These are phyloP conservation scores for Babesia gibsoni DNA, from an alignment of 169 alveolate species.

Conservation along the genomic window DNA sequence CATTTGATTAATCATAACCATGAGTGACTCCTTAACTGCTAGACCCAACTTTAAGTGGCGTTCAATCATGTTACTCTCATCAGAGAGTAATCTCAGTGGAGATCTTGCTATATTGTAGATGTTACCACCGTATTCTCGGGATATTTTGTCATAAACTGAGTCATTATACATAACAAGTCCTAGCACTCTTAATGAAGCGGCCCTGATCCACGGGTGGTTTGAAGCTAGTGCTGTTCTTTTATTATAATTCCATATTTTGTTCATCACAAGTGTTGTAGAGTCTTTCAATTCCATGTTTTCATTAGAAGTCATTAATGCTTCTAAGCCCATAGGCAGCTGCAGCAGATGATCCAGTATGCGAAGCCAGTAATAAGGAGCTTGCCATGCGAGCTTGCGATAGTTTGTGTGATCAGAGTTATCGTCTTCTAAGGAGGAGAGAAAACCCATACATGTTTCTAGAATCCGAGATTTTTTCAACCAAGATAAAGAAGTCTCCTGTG, in stretches of 20 bases:
- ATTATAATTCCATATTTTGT: conserved; percentile 25
- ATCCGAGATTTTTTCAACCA: conserved; percentile 26
- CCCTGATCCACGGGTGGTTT: conserved; percentile 58
- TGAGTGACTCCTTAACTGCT: conserved; percentile 13
- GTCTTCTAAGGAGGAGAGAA: conserved; percentile 1
- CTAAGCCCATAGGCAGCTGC: neutral
- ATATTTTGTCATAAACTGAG: neutral
- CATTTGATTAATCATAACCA: neutral
- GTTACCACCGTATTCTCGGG: neutral
- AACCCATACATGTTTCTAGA: neutral
- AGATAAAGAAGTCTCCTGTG: conserved; percentile 23
- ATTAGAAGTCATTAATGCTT: neutral
- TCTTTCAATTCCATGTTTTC: neutral
- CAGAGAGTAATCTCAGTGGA: conserved; percentile 29
- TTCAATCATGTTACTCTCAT: conserved; percentile 27
- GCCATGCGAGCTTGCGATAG: conserved; percentile 14
- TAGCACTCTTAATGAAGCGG: conserved; percentile 43
- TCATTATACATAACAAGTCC: conserved; percentile 11
- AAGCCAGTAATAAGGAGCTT: conserved; percentile 44
- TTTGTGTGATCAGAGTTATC: neutral
- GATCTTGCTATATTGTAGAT: conserved; percentile 16
- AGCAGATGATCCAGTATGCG: conserved; percentile 33
- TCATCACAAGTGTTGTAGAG: neutral
- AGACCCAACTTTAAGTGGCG: conserved; percentile 45
- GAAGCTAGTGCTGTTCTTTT: conserved; percentile 8